Base-by-base conservation (phyloP, 352 stramenopile species). In the Globisporangium alternatum region DNA sequence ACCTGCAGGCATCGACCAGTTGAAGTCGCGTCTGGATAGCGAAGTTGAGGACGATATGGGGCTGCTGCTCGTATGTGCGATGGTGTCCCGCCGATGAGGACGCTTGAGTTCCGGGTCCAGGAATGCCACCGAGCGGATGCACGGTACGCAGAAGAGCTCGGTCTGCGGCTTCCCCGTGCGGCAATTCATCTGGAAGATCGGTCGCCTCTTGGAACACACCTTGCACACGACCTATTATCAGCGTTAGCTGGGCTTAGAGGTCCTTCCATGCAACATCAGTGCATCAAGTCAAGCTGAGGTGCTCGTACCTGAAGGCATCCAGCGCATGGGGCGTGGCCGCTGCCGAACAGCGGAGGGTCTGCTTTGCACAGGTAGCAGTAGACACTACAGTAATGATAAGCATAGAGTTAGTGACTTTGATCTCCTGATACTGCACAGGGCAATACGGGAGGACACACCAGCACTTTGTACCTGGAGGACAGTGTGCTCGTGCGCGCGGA, bases 401-500 rank as follows among this genome's bases (percentile, higher is more conserved):
- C 22, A 53, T 5, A 45, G 8, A 9, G 21, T 30, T 53, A 53
- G 45, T 17, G 25, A n/a, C n/a, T n/a, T 53, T 21, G 9, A 53
- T 19, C 10, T n/a, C 22, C 22, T 10, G 19, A 30, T 31, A 28
- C 8, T 17, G 17, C 4, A 5, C 5, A 28, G 72, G 52, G 5
- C n/a, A n/a, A n/a, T n/a, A n/a, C n/a, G n/a, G n/a, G n/a, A n/a
- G n/a, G n/a, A n/a, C n/a, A n/a, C n/a, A n/a, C n/a, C n/a, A n/a
- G n/a, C n/a, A n/a, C n/a, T n/a, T n/a, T n/a, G 72, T 60, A 56
- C 69, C 28, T 70, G 53, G 28, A 75, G 53, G 15, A 62, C 59
- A 41, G 67, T 67, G 57, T 54, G 21, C 30, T 31, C 9, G 47
- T 54, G 3, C 30, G 47, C 47, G 47, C 47, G 5, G 47, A 54